These are phyloP conservation scores for Persicaria maculosa DNA, from an alignment of 148 eudicot genomes.

Conservation along the genomic window DNA sequence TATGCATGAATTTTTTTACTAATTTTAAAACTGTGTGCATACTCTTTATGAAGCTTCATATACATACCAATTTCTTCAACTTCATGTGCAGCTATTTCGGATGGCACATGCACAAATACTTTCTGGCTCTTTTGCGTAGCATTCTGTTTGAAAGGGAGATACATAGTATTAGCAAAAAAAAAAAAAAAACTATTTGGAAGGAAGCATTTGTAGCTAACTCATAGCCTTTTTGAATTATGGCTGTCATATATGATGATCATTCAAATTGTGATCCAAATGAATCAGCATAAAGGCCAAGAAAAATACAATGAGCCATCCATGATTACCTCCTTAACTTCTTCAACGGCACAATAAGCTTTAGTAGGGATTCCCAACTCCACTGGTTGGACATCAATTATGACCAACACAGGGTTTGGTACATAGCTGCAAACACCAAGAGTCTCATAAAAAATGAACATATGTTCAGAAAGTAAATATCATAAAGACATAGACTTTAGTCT, in stretches of 20 bases:
- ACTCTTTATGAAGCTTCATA: background rate
- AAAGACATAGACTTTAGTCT: constrained; percentile 1
- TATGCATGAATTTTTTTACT: background rate
- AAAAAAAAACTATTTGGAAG: background rate
- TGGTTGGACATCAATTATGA: constrained; percentile 96
- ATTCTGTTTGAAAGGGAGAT: constrained; percentile 38
- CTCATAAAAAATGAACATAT: background rate
- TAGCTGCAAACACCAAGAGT: constrained; percentile 41
- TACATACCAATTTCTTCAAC: constrained; percentile 93
- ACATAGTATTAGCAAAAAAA: background rate
- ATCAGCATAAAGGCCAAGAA: background rate
- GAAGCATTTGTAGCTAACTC: background rate
- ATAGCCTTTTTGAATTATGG: background rate
- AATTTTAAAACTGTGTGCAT: background rate
- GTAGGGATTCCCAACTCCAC: constrained; percentile 96
- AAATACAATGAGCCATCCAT: background rate
- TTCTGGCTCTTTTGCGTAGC: constrained; percentile 97
- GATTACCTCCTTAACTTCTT: constrained; percentile 95
- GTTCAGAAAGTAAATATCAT: background rate
- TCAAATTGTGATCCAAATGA: background rate
- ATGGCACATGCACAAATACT: constrained; percentile 88
- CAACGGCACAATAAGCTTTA: constrained; percentile 96
- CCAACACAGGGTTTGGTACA: constrained; percentile 91
- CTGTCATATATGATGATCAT: background rate
- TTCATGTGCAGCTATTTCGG: constrained; percentile 97